Evolutionary conservation across 441 rosid genomes (phyloP).

Genomic region (Syzygium malaccense): DNA sequence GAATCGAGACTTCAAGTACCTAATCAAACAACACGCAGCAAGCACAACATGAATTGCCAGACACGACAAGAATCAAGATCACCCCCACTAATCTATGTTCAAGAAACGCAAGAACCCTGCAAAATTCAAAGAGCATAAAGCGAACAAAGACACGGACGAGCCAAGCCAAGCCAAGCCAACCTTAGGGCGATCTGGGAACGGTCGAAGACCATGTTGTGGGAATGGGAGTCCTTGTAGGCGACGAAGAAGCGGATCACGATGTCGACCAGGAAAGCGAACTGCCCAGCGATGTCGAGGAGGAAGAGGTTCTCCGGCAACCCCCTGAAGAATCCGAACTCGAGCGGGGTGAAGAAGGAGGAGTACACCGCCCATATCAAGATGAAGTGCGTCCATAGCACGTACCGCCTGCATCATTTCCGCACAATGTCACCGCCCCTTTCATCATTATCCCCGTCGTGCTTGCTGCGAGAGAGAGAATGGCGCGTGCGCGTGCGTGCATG

Average conservation of each 20-base stretch:
- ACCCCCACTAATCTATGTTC: neutral
- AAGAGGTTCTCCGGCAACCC: conserved; percentile 76
- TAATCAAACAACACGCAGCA: conserved; percentile 5
- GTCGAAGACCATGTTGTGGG: conserved; percentile 56
- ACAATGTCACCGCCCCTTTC: neutral
- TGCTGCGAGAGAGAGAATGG: neutral
- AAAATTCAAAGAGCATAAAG: neutral
- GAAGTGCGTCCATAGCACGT: conserved; percentile 60
- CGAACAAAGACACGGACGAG: neutral
- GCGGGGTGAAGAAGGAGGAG: conserved; percentile 92
- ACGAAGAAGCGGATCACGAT: conserved; percentile 62
- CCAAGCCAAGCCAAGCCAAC: conserved; percentile 16
- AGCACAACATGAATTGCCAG: neutral
- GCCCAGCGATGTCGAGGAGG: conserved; percentile 77
- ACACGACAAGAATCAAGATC: neutral
- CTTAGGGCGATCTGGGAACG: conserved; percentile 60
- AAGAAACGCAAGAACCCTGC: neutral
- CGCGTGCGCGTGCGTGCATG: neutral
- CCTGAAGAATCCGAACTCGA: conserved; percentile 95
- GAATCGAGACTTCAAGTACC: conserved; percentile 82
- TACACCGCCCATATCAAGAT: conserved; percentile 87
- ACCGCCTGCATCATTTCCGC: conserved; percentile 42
- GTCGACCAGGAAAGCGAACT: conserved; percentile 76
- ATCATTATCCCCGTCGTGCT: too few species aligned
- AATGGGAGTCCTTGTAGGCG: conserved; percentile 58